Percentiles rank a stretch among this genome's conserved stretches.
Evolutionary conservation across 148 eudicot species (phyloP).

Genomic region (Drosera capensis): DNA sequence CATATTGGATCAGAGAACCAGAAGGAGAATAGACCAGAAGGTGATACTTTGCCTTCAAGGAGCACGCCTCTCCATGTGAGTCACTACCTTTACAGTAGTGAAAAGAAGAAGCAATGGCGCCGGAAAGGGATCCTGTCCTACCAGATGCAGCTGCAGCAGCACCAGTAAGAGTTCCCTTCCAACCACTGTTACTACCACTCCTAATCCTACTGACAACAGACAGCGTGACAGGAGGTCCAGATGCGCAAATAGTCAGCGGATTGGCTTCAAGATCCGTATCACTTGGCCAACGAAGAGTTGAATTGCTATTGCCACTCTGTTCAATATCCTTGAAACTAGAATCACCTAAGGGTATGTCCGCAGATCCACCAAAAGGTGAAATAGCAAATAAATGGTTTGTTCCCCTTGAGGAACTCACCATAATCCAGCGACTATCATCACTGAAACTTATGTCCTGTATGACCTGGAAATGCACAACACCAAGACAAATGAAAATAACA

Average conservation of each 20-base stretch:
- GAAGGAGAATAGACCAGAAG: constrained; percentile 56
- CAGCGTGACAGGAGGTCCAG: constrained; percentile 20
- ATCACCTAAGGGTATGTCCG: not conserved
- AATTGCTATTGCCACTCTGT: not conserved
- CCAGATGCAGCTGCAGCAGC: constrained; percentile 31
- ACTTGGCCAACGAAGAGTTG: not conserved
- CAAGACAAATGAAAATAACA: not conserved
- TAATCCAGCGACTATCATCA: constrained; percentile 28
- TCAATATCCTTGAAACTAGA: not conserved
- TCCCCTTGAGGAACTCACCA: constrained; percentile 25
- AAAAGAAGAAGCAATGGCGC: constrained; percentile 55
- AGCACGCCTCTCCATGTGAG: constrained; percentile 17
- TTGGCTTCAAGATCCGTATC: constrained; percentile 1
- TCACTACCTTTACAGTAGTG: constrained; percentile 20
- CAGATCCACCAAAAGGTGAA: constrained; percentile 29
- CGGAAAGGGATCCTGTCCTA: constrained; percentile 22
- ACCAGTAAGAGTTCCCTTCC: constrained; percentile 23
- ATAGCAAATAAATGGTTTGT: constrained; percentile 28
- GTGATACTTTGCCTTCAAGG: constrained; percentile 27
- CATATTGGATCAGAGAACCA: constrained; percentile 58
- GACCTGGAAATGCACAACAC: no score
- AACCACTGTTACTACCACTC: constrained; percentile 18
- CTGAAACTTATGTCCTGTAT: constrained; percentile 38
- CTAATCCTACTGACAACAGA: constrained; percentile 32
- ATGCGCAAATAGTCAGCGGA: constrained; percentile 15